These are phyloP conservation scores for Vairimorpha apis DNA, from an alignment of 371 early-diverging fungal species.

Conservation along the genomic window DNA sequence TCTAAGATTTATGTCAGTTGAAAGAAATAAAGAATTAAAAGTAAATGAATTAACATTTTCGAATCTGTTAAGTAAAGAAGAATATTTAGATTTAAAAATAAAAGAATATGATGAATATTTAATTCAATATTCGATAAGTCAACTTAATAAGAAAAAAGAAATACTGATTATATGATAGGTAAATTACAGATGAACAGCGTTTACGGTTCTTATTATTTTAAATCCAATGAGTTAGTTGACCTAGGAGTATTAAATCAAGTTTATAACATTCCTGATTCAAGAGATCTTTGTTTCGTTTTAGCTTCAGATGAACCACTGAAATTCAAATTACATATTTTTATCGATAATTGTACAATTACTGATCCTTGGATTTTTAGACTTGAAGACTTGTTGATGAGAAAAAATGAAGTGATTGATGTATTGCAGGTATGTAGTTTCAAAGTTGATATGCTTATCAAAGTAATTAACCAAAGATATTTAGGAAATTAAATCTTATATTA, in stretches of 20 bases:
- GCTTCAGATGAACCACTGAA: constrained; percentile 24
- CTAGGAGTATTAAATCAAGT: constrained; percentile 71
- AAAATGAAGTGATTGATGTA: constrained; percentile 26
- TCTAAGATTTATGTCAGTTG: constrained; percentile 23
- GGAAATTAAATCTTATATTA: too few species aligned
- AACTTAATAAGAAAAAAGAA: constrained; percentile 34
- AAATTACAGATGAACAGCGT: constrained; percentile 68
- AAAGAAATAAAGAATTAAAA: constrained; percentile 54
- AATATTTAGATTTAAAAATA: constrained; percentile 70
- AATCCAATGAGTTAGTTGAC: constrained; percentile 76
- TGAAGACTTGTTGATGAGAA: constrained; percentile 56
- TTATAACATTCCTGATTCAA: constrained; percentile 41
- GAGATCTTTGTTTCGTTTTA: constrained; percentile 52
- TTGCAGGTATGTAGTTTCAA: constrained; percentile 41
- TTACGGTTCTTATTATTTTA: constrained; percentile 91
- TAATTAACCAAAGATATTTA: constrained; percentile 61
- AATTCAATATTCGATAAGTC: constrained; percentile 35
- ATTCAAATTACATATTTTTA: constrained; percentile 47
- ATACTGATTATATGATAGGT: background rate
- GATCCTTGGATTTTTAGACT: constrained; percentile 42
- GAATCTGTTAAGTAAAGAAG: constrained; percentile 66
- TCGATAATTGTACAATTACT: constrained; percentile 28
- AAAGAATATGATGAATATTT: constrained; percentile 65
- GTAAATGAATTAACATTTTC: constrained; percentile 56
- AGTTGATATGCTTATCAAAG: constrained; percentile 40